phyloP scores from a whole-genome alignment of 2,329 filamentous ascomycete species.

The Trichoderma sp. region DNA sequence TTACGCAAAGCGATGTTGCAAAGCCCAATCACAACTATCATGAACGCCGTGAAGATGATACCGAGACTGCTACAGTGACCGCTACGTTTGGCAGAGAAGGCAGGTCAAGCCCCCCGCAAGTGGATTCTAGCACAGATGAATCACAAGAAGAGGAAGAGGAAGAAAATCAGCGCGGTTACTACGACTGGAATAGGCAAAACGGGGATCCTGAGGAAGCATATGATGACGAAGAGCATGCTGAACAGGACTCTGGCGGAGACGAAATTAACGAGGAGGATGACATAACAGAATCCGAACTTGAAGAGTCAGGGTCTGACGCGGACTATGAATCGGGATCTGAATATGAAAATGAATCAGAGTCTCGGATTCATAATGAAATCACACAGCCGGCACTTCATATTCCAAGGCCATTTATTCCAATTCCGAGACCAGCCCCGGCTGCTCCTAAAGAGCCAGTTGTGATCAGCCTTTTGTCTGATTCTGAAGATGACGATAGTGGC shows the following conservation, averaged over 20 bases:
- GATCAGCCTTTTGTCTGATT: constrained; percentile 54
- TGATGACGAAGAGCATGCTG: constrained; percentile 7
- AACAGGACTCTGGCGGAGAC: neutral
- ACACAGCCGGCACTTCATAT: neutral
- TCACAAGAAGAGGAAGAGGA: constrained; percentile 6
- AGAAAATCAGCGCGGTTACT: neutral
- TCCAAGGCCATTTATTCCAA: constrained; percentile 15
- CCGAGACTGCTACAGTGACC: constrained; percentile 23
- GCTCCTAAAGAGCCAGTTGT: constrained; percentile 45
- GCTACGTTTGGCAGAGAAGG: constrained; percentile 20
- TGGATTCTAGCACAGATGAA: constrained; percentile 13
- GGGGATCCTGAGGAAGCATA: constrained; percentile 3
- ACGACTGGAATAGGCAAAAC: constrained; percentile 3
- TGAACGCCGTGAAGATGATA: constrained; percentile 17
- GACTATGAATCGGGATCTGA: constrained; percentile 37
- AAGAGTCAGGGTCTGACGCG: constrained; percentile 36
- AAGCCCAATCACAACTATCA: neutral
- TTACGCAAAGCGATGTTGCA: neutral
- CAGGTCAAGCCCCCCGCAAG: constrained; percentile 13
- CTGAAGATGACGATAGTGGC: constrained; percentile 48
- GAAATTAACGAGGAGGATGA: constrained; percentile 2
- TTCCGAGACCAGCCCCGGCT: constrained; percentile 26
- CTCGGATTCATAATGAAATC: constrained; percentile 20
- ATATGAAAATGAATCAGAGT: constrained; percentile 35
- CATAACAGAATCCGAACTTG: constrained; percentile 36